Evolutionary conservation across 768 basidiomycete genomes (phyloP), one percentile per base, ranked within the genome.

Genomic region (Leccinum uliginosum): DNA sequence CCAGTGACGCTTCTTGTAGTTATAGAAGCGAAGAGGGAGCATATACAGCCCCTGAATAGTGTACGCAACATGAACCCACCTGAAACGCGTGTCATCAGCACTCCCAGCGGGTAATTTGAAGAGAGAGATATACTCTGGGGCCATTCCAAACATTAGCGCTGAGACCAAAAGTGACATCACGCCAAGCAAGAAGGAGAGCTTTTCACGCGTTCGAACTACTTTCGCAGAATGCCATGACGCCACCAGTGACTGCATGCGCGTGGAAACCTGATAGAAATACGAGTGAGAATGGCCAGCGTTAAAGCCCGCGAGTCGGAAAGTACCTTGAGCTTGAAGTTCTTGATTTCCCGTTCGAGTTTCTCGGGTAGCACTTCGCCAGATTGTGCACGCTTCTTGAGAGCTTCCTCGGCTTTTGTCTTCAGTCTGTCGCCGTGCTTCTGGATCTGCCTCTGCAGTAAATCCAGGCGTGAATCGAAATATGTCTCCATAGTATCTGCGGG

Each of bases 201-300:
- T 91, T 62, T 91, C 89, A 50, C 87, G 82, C 29, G 90, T 89
- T 19, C 88, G 81, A 44, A 92, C 83, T 17, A 89, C 88, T 71
- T 92, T 91, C 3, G 93, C 88, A 14, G 93, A 94, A 65, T 96
- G 89, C 97, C 97, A 99, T 30, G 91, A 86, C 11, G 82, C 76
- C 30, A 85, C 74, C n/a, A 99, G 75, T 2, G 79, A 78, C 23
- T 87, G 83, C 76, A 97, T 85, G 46, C 93, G 89, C 51, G 78
- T 77, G 0, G 90, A 87, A 35, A 96, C 80, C 94, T 95, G 63
- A 27, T 94, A 63, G 29, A 51, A 44, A 19, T 23, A 38, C 35
- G 48, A 49, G n/a, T 67, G 40, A 64, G 57, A 23, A 54, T 49
- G 43, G 34, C 50, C 15, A 3, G 4, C 11, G 48, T 21, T 29